Evolutionary conservation across 169 alveolate species (phyloP).

Genomic region (Neospora caninum): DNA sequence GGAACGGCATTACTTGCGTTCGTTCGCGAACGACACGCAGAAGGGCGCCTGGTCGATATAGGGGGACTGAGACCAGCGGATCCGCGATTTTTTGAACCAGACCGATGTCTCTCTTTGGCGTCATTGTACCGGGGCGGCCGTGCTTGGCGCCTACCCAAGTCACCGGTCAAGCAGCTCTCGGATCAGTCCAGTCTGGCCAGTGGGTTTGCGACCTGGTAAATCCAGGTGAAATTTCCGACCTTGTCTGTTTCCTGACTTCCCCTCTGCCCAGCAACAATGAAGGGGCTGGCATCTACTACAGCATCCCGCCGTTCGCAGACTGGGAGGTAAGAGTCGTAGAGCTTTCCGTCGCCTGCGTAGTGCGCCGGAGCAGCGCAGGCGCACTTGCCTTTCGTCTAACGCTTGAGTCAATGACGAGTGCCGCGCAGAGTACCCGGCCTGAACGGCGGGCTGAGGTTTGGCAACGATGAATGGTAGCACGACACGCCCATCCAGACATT

Average conservation of each 20-base stretch:
- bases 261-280: constrained; percentile 20
- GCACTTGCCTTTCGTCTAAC: too few relatives aligned
- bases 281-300: constrained; percentile 56
- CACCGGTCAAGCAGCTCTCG: neutral
- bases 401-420: too few relatives aligned
- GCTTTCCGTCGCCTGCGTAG: too few relatives aligned
- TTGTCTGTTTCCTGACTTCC: constrained; percentile 34
- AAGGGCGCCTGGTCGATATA: too few relatives aligned
- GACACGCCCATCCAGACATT: too few relatives aligned
- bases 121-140: constrained; percentile 39
- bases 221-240: constrained; percentile 41
- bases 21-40: too few relatives aligned
- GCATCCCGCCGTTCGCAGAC: constrained; percentile 40
- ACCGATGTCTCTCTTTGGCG: constrained; percentile 16
- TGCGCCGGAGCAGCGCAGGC: too few relatives aligned
- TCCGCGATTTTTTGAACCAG: neutral
- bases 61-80: too few relatives aligned
- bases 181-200: neutral
- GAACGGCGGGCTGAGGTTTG: too few relatives aligned
- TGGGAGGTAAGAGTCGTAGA: constrained; percentile 40
- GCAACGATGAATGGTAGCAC: too few relatives aligned
- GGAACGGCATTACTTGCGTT: too few relatives aligned
- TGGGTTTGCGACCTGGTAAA: constrained; percentile 32
- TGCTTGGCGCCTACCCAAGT: constrained; percentile 22
- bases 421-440: too few relatives aligned